Evolutionary conservation across 2,329 filamentous ascomycete genomes (phyloP), one percentile per base, ranked within the genome.

Genomic region (Phoma herbarum): DNA sequence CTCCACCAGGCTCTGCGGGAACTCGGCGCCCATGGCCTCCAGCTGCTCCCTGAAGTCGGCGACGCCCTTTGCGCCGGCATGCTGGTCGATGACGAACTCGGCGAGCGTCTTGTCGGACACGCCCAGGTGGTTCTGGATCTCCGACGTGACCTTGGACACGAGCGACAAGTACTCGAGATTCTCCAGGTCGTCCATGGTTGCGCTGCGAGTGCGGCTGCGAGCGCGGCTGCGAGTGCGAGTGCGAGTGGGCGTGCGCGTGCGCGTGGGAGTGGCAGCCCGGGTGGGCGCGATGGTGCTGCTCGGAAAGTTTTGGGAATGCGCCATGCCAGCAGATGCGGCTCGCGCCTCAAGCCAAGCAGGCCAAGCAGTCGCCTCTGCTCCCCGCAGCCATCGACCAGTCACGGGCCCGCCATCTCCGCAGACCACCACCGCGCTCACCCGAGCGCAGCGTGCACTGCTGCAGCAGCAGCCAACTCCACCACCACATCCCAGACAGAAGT

Each of bases 31-130:
- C 78, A 96, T 88, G 28, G 84, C 86, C 66, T 89, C 86, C 65
- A 98, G 84, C 73, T 87, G 87, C 65, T 83, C 81, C 80, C 90
- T 90, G 81, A 98, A 99, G 26, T 90, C 88, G 51, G 84, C 78
- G 56, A 91, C 82, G 26, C 85, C 85, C 50, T 83, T 84, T 80
- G 88, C 90, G 84, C 93, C 86, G 75, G 90, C 79, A 70, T 96
- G 92, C 75, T 97, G 90, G 61, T 91, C 91, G 73, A 99, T 97
- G 71, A 99, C 88, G 75, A 97, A 99, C 78, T 99, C 95, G 68
- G 95, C 93, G 25, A 99, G 87, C 5, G 92, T 97, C 79, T 96
- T 97, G 80, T 99, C 93, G 75, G 86, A 90, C 69, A 97, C 88
- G 55, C 93, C 92, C 59, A 98, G 80, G 79, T 99, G 92, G 74